Conservation (phyloP, 139 green algal genomes). For the Chlorella sp. region DNA sequence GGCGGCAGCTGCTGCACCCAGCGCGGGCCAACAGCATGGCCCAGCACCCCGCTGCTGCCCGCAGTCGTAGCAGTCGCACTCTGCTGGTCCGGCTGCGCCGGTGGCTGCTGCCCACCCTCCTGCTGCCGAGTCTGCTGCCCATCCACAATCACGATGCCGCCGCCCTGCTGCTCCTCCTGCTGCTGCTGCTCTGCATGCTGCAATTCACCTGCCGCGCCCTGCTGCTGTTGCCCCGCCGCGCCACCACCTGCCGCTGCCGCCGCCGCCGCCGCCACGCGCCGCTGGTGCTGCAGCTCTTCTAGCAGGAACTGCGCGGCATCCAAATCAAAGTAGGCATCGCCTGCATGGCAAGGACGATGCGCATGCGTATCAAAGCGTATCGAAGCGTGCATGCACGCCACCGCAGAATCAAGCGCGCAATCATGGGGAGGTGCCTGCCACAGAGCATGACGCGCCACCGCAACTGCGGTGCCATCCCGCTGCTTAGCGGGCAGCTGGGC, state of each 20-base stretch:
- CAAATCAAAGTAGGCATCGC: slow-evolving; percentile 90
- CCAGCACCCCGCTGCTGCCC: slow-evolving; percentile 20
- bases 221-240: neutral
- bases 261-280: slow-evolving; percentile 1
- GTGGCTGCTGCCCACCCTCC: no score
- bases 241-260: neutral
- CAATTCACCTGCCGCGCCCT: neutral
- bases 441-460: no score
- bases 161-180: slow-evolving; percentile 30
- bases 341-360: neutral
- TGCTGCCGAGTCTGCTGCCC: no score
- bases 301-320: slow-evolving; percentile 84
- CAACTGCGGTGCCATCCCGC: no score
- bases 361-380: no score
- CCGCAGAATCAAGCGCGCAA: no score
- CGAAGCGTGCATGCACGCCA: no score
- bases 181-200: slow-evolving; percentile 5
- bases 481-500: no score
- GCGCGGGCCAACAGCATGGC: slow-evolving; percentile 66
- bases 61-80: no score
- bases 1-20: slow-evolving; percentile 53
- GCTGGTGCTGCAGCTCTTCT: slow-evolving; percentile 45
- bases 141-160: no score
- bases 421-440: no score
- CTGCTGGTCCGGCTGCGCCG: neutral